phyloP scores from a whole-genome alignment of 2,329 filamentous ascomycete species.

The Diplodia mutila region DNA sequence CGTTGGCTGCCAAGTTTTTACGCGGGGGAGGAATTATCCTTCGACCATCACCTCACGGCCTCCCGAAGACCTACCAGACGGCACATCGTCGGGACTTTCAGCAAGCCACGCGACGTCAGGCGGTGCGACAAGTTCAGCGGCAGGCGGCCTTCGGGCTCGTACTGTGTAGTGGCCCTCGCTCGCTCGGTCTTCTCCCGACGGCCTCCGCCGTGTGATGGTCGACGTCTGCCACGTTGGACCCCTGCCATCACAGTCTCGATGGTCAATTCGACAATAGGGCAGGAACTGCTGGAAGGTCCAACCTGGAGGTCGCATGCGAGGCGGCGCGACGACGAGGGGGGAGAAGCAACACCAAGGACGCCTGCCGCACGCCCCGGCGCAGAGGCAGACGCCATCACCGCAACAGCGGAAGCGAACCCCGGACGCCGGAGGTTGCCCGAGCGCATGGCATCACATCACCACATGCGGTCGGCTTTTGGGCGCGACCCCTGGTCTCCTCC shows the following conservation, averaged over 20 bases:
- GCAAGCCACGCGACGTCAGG: slow-evolving; percentile 18
- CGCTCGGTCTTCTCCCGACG: background rate
- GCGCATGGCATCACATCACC: background rate
- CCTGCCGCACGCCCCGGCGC: background rate
- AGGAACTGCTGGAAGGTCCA: no score
- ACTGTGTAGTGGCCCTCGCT: background rate
- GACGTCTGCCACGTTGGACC: background rate
- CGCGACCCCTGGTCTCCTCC: background rate
- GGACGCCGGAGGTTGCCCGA: background rate
- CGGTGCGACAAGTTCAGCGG: no score
- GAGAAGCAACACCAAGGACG: background rate
- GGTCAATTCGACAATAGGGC: background rate
- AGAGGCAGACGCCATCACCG: no score
- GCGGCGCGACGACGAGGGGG: no score
- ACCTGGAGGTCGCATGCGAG: background rate
- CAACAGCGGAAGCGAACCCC: background rate
- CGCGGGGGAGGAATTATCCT: background rate
- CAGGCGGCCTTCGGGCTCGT: background rate
- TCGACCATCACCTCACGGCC: background rate
- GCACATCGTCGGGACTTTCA: slow-evolving; percentile 6
- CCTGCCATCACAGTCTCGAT: background rate
- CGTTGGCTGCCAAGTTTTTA: background rate
- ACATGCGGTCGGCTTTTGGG: background rate
- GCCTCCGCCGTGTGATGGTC: background rate
- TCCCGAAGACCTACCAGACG: background rate